A percentile compares a stretch with the other conserved stretches of the same genome.
Evolutionary conservation across 1,284 basidiomycete species (phyloP).

Genomic region (Rhodotorula sp.): DNA sequence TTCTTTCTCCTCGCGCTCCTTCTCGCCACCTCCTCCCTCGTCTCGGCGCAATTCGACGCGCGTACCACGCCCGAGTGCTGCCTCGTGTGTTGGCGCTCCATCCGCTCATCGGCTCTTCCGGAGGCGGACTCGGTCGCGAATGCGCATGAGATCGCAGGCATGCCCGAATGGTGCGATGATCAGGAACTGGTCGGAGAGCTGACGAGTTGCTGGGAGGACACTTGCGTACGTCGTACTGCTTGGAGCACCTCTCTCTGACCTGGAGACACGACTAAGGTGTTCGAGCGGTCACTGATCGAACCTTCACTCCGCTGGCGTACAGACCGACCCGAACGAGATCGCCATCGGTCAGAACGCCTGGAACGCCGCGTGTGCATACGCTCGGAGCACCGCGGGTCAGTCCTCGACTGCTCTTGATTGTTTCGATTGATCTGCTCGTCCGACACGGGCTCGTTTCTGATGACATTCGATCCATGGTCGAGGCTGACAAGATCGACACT

Average conservation of each 20-base stretch:
- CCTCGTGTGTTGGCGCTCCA: constrained; percentile 1
- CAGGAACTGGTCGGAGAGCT: not conserved
- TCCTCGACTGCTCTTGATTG: no score
- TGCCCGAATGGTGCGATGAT: not conserved
- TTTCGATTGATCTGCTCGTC: not conserved
- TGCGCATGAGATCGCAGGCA: not conserved
- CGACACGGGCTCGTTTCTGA: not conserved
- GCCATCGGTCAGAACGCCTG: not conserved
- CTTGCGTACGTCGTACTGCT: not conserved
- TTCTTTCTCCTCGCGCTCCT: not conserved
- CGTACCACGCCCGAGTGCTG: not conserved
- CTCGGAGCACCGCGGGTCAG: not conserved
- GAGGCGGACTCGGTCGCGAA: not conserved
- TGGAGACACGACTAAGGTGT: no score
- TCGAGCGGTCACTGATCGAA: no score
- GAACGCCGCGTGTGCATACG: constrained; percentile 1
- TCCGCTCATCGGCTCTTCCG: not conserved
- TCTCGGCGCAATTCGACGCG: not conserved
- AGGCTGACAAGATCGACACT: no score
- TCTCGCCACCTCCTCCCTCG: not conserved
- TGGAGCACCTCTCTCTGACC: no score
- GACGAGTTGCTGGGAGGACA: not conserved
- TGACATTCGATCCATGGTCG: no score
- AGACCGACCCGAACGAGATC: constrained; percentile 1
- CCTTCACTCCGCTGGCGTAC: no score